Base-by-base conservation (phyloP, 78 protist genomes). In the Dictyostelium intermedium region DNA sequence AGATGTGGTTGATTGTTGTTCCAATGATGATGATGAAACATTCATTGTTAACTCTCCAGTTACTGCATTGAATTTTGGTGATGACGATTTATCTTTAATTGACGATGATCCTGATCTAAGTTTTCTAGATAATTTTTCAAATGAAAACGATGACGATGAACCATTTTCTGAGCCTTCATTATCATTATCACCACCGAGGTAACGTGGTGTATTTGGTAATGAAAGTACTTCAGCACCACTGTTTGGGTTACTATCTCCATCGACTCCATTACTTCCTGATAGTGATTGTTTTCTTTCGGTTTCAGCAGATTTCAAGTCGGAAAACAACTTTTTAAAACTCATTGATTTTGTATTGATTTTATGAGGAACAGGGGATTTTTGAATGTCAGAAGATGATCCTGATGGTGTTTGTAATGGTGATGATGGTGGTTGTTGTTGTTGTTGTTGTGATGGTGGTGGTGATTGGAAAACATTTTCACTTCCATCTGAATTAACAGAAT, bases 161-260 rank as follows among this genome's bases (percentile, higher is more conserved):
- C 79, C 79, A 72, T 72, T 72, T 16, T 72, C 79, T 34, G 79
- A 72, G 5, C 79, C 79, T 18, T 72, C 79, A 72, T 70, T 70
- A 14, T 70, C 39, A 30, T 14, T 30, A 13, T 72, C 45, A 66
- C 74, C 74, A 66, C 74, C 74, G 0, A 66, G 14, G 27, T 66
- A 66, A 34, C 79, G 39, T 1, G 79, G 79, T 34, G 79, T 72
- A 72, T 72, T 72, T 72, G 79, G 79, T 72, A 34, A 72, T 34
- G 79, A 72, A 13, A 27, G 25, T 34, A 35, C 50, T 41, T 18
- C 23, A 7, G 6, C 32, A 11, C 56, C 61, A 25, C 82, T 47
- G n/a, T 39, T 43, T 16, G 56, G 30, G 4, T n/a, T 77, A 32
- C 45, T 20, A 72, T 34, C 79, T 5, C 79, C 45, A 72, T 3